Evolutionary conservation across 768 basidiomycete genomes (phyloP), one percentile per base, ranked within the genome.

Genomic region (Ramaria rubella): DNA sequence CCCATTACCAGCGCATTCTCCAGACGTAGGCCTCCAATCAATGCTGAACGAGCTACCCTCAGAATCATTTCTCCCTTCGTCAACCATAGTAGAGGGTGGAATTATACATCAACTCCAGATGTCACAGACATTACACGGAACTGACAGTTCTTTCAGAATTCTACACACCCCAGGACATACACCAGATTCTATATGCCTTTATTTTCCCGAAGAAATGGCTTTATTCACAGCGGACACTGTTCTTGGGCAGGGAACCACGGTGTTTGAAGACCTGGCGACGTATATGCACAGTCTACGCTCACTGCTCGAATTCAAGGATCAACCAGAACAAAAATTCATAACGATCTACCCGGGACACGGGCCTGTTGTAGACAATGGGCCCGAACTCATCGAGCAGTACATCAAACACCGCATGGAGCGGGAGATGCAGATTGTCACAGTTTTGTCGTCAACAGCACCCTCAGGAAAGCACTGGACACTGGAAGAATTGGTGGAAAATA

Each of bases 101-200:
- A 60, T 72, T 0, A 75, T 88, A 57, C 86, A 90, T 55, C 78
- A 83, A 56, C 72, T 90, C 14, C 61, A 64, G 40, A 80, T 89
- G 54, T 70, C 69, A 0, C 86, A 90, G 64, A 65, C 69, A 2
- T 64, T 90, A 36, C 55, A 68, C 15, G 66, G 78, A 26, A 45
- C 43, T 7, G 60, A 65, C 31, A 44, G 42, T n/a, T 21, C 61
- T 1, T 76, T 96, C 9, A 76, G 76, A 24, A 81, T 96, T 23
- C 63, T 97, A 0, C 85, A 91, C 66, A 85, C 90, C 0, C 95
- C 95, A 0, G 95, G 95, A 0, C 95, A 97, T 62, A 97, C 95
- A 0, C 63, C 72, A 45, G 95, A 98, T 68, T 94, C 90, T 2
- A 79, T 96, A 65, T 84, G 78, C 49, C 73, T 97, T 36, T 73